Base-by-base conservation (phyloP, 2,329 filamentous ascomycete genomes). In the Fusarium algeriense region DNA sequence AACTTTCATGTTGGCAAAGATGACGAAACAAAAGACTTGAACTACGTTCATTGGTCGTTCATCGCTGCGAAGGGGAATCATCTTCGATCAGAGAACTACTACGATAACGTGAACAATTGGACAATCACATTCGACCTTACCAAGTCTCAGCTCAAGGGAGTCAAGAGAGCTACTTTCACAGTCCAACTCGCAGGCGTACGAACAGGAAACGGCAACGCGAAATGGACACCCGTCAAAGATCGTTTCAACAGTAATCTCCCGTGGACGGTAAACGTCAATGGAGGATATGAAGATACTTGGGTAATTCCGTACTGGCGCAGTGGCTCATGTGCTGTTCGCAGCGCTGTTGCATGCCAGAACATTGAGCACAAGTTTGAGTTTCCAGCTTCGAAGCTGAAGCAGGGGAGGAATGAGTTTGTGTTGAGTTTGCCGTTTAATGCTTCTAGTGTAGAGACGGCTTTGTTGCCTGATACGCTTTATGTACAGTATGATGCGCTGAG, bases 401-500 rank as follows among this genome's bases (percentile, higher is more conserved):
- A 80, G 5, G 87, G 86, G 0, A 80, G 80, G 52, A 91, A 91
- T 69, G 80, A 83, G 69, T 79, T 91, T 38, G 80, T 89, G 1
- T 74, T 91, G 41, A 88, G 86, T 65, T 72, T 91, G 53, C 89
- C 89, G 4, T 85, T 82, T 55, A 88, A 89, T 58, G 88, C 85
- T 4, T 90, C 87, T 5, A 83, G 89, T 69, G 84, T 85, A 15
- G 87, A 90, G 78, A 85, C 84, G 14, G 88, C 89, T 0, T 49
- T 90, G 5, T 68, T 90, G 44, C 84, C 88, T 0, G 79, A 80
- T 52, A 83, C 83, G 0, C 80, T 89, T 0, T 91, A 91, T 77
- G 85, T 91, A 1, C 88, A 91, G 79, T 91, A 91, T 69, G 89
- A 91, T 79, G 88, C 89, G 2, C 71, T 91, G 75, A 82, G 88